Conservation (phyloP, 805 yeast species). For the Yamadazyma sp. region DNA sequence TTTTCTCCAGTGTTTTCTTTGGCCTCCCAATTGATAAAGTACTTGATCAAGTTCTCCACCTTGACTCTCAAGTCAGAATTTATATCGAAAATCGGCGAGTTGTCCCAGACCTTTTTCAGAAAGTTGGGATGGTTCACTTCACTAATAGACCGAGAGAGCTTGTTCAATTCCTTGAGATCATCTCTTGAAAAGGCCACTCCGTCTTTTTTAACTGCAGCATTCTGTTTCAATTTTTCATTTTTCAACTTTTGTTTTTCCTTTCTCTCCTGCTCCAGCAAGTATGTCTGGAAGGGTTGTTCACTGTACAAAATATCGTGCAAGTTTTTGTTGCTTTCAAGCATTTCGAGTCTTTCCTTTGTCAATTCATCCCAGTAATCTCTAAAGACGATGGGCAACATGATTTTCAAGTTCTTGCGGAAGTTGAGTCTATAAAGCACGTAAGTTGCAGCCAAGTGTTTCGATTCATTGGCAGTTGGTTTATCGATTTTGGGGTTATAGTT, state of each 20-base stretch:
- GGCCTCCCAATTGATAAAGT: slow-evolving; percentile 55
- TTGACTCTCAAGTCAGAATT: slow-evolving; percentile 59
- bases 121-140: slow-evolving; percentile 6
- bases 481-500: slow-evolving; percentile 54
- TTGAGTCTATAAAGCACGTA: slow-evolving; percentile 79
- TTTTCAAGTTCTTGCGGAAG: slow-evolving; percentile 76
- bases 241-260: slow-evolving; percentile 7
- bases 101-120: slow-evolving; percentile 62
- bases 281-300: slow-evolving; percentile 69
- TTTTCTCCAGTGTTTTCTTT: slow-evolving; percentile 18
- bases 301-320: slow-evolving; percentile 56
- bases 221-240: slow-evolving; percentile 8
- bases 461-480: slow-evolving; percentile 82
- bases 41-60: slow-evolving; percentile 61
- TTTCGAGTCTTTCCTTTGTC: slow-evolving; percentile 51
- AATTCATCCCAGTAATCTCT: slow-evolving; percentile 74
- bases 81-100: slow-evolving; percentile 67
- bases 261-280: slow-evolving; percentile 19
- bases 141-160: not conserved
- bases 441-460: slow-evolving; percentile 88
- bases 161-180: slow-evolving; percentile 3
- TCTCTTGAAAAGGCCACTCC: not conserved
- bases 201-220: slow-evolving; percentile 2
- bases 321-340: slow-evolving; percentile 29
- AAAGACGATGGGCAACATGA: slow-evolving; percentile 85